These are phyloP conservation scores for Glutinoglossum americanum DNA, from an alignment of 495 filamentous ascomycete genomes.

Conservation along the genomic window DNA sequence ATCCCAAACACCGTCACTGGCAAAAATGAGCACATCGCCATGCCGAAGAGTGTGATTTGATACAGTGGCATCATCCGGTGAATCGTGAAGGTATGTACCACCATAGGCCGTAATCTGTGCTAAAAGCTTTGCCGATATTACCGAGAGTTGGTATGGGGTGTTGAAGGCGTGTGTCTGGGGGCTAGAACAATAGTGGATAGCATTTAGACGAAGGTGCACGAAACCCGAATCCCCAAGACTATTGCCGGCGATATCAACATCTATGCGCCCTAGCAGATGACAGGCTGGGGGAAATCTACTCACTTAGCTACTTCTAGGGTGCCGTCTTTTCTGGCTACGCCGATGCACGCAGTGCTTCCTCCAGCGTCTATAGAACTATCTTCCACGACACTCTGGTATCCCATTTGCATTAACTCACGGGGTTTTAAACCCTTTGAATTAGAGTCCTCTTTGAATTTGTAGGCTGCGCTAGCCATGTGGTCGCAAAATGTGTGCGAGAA, in stretches of 20 bases:
- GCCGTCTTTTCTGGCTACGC: conserved; percentile 45
- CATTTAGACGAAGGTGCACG: conserved; percentile 61
- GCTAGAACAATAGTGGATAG: conserved; percentile 57
- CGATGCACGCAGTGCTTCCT: conserved; percentile 78
- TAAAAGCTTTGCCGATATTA: conserved; percentile 62
- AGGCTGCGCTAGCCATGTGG: conserved; percentile 53
- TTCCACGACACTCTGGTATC: conserved; percentile 57
- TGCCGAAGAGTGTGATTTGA: conserved; percentile 55
- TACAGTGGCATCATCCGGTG: conserved; percentile 64
- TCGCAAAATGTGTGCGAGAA: conserved; percentile 90
- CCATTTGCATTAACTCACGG: conserved; percentile 51
- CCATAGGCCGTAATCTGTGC: conserved; percentile 60
- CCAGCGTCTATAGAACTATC: conserved; percentile 56
- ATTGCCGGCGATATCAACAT: neutral
- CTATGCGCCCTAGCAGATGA: neutral
- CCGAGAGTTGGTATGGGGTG: conserved; percentile 82
- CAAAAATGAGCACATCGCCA: conserved; percentile 79
- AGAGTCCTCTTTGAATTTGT: conserved; percentile 15
- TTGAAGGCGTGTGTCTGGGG: conserved; percentile 96
- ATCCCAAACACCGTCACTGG: conserved; percentile 91
- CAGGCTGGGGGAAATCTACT: conserved; percentile 6
- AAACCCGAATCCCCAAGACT: conserved; percentile 92
- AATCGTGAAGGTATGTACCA: conserved; percentile 56
- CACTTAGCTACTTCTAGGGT: conserved; percentile 68
- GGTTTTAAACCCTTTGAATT: conserved; percentile 31